Percentiles rank a stretch among this genome's conserved stretches.
Evolutionary conservation across 257 asterid genomes (phyloP).

Genomic region (Linderniella brevidens): DNA sequence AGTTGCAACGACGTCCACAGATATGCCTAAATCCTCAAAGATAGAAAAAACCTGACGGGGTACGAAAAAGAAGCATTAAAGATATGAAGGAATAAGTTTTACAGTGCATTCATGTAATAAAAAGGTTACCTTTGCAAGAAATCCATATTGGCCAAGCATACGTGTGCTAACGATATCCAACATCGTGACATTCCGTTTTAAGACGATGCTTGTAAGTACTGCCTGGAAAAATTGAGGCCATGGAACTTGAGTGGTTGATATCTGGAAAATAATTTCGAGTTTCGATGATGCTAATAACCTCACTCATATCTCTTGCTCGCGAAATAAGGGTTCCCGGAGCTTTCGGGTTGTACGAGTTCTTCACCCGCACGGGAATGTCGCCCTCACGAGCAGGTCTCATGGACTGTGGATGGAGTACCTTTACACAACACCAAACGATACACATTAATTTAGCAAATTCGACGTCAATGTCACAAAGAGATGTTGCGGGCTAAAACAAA

Average conservation of each 20-base stretch:
- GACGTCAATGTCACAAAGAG: too few relatives aligned
- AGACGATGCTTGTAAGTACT: conserved; percentile 59
- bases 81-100: neutral
- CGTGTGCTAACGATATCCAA: conserved; percentile 72
- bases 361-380: conserved; percentile 62
- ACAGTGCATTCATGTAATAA: neutral
- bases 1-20: conserved; percentile 80
- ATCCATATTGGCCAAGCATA: conserved; percentile 75
- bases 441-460: too few relatives aligned
- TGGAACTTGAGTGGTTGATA: neutral
- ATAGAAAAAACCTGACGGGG: conserved; percentile 42
- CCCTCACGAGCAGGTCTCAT: conserved; percentile 82
- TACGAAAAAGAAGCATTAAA: neutral
- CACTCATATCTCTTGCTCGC: conserved; percentile 45
- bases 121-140: conserved; percentile 49
- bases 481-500: too few relatives aligned
- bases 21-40: conserved; percentile 64
- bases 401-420: conserved; percentile 78
- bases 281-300: conserved; percentile 20
- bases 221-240: conserved; percentile 30
- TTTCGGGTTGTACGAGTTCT: conserved; percentile 66
- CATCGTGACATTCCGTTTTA: conserved; percentile 66
- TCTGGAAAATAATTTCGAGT: neutral
- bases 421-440: neutral
- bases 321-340: conserved; percentile 70